Evolutionary conservation across 805 yeast genomes (phyloP).

Genomic region (Suhomyces sp.): DNA sequence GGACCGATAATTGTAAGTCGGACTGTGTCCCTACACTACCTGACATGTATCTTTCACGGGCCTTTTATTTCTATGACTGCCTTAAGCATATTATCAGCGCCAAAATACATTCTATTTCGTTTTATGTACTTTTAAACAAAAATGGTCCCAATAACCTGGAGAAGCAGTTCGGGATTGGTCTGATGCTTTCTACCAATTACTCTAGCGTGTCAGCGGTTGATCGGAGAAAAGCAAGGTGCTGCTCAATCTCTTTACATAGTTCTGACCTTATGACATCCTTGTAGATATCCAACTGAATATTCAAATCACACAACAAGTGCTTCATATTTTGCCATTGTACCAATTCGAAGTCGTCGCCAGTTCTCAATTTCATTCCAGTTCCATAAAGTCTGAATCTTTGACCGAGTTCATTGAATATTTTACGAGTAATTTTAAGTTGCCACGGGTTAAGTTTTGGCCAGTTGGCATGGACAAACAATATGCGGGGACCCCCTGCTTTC

Average conservation of each 20-base stretch:
- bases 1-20: not conserved
- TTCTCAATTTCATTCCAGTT: conserved; percentile 47
- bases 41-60: not conserved
- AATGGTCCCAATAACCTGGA: not conserved
- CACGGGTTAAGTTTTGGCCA: conserved; percentile 67
- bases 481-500: conserved; percentile 20
- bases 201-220: conserved; percentile 37
- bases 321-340: conserved; percentile 61
- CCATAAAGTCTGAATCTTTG: conserved; percentile 58
- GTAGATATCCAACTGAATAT: conserved; percentile 45
- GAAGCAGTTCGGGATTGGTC: too few relatives aligned
- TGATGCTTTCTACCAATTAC: conserved; percentile 8
- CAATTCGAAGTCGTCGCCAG: conserved; percentile 57
- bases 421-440: conserved; percentile 42
- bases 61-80: not conserved
- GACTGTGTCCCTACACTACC: not conserved
- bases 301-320: conserved; percentile 50
- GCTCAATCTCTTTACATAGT: conserved; percentile 49
- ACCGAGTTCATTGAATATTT: conserved; percentile 41
- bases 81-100: not conserved
- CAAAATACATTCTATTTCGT: not conserved
- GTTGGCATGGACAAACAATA: conserved; percentile 62
- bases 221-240: conserved; percentile 44
- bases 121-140: not conserved
- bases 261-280: conserved; percentile 37